These are phyloP conservation scores for Pinus albicaulis DNA, from an alignment of 75 land plant genomes.

Conservation along the genomic window DNA sequence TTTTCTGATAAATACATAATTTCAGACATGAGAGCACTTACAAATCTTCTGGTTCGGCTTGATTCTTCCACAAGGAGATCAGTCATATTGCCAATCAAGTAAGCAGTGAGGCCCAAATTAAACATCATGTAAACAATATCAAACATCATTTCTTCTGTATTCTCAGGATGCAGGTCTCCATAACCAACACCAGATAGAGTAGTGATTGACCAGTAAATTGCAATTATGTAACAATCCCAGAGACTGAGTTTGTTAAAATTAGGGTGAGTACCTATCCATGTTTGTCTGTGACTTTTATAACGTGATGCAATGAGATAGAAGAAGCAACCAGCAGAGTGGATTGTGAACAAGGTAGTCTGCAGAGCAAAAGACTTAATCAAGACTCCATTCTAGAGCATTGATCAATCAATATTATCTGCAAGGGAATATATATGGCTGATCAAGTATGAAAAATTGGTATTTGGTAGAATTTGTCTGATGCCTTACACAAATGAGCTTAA, in stretches of 20 bases:
- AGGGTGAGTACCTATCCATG: constrained; percentile 48
- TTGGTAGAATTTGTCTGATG: not conserved
- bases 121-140: constrained; percentile 56
- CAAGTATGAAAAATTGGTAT: not conserved
- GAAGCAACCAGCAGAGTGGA: constrained; percentile 61
- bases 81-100: constrained; percentile 87
- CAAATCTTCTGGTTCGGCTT: constrained; percentile 47
- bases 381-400: not conserved
- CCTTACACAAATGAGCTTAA: constrained; percentile 33
- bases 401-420: too few relatives aligned
- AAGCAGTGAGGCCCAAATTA: constrained; percentile 78
- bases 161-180: constrained; percentile 65
- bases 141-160: constrained; percentile 50
- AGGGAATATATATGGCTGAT: too few relatives aligned
- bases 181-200: constrained; percentile 71
- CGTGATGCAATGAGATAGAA: constrained; percentile 51
- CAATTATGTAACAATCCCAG: constrained; percentile 50
- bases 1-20: too few relatives aligned
- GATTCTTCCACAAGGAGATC: constrained; percentile 66
- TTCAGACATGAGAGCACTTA: constrained; percentile 11
- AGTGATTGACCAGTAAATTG: constrained; percentile 69
- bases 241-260: constrained; percentile 17
- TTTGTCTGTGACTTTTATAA: constrained; percentile 23
- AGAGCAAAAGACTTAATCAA: not conserved
- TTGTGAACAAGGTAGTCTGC: constrained; percentile 62